Evolutionary conservation across 2,329 filamentous ascomycete species (phyloP).

Genomic region (Epichloe sp.): DNA sequence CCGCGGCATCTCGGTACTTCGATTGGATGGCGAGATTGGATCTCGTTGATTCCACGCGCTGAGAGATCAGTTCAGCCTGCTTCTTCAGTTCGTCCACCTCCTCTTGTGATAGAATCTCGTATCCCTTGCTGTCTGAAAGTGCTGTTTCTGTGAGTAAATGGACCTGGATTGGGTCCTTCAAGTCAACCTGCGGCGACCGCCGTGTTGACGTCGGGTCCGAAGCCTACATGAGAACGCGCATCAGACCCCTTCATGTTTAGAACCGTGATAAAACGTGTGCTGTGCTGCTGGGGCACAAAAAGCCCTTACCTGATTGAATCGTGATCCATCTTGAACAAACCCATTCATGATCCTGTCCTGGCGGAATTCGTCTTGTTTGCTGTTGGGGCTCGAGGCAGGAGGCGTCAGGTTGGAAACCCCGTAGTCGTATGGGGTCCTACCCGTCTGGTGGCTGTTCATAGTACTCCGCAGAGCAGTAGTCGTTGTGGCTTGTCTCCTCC

Average conservation of each 20-base stretch:
- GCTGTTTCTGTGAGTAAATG: slow-evolving; percentile 91
- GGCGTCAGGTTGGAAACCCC: slow-evolving; percentile 18
- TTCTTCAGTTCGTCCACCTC: slow-evolving; percentile 89
- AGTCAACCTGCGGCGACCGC: slow-evolving; percentile 40
- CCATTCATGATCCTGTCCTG: slow-evolving; percentile 24
- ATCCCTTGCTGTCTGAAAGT: slow-evolving; percentile 74
- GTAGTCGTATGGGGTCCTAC: slow-evolving; percentile 23
- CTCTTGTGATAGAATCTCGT: slow-evolving; percentile 76
- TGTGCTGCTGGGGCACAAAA: not conserved
- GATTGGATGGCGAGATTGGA: slow-evolving; percentile 79
- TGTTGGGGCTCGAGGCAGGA: slow-evolving; percentile 25
- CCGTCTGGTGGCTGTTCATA: slow-evolving; percentile 28
- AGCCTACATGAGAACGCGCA: not conserved
- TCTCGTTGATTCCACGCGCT: slow-evolving; percentile 69
- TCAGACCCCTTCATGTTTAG: not conserved
- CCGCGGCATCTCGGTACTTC: slow-evolving; percentile 87
- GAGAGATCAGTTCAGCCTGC: slow-evolving; percentile 57
- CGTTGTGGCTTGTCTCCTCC: not conserved
- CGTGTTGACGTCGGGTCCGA: slow-evolving; percentile 1
- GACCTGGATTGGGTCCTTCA: slow-evolving; percentile 65
- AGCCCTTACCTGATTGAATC: slow-evolving; percentile 43
- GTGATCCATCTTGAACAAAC: slow-evolving; percentile 28
- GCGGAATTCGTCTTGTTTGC: slow-evolving; percentile 47
- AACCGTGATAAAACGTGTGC: not conserved
- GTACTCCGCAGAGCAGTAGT: slow-evolving; percentile 1